Percentiles rank a stretch among this genome's conserved stretches.
Evolutionary conservation across 1,284 basidiomycete genomes (phyloP).

Genomic region (Fistulina hepatica): DNA sequence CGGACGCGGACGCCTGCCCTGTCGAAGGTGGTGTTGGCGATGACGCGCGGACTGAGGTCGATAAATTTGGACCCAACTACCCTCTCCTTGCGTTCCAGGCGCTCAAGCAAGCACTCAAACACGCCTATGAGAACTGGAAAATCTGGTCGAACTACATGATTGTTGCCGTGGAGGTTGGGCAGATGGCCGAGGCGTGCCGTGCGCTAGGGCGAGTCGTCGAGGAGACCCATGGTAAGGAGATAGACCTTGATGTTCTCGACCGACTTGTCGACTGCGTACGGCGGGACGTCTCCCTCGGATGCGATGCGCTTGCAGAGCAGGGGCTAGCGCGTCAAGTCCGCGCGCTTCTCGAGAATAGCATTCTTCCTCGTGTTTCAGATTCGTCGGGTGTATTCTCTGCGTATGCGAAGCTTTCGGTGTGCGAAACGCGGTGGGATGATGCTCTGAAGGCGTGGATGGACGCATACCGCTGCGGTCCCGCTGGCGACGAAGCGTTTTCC

Average conservation of each 20-base stretch:
- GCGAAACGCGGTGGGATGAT: slow-evolving; percentile 62
- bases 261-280: slow-evolving; percentile 80
- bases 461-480: slow-evolving; percentile 72
- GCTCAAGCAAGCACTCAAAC: slow-evolving; percentile 80
- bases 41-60: slow-evolving; percentile 14
- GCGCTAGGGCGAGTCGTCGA: slow-evolving; percentile 80
- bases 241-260: slow-evolving; percentile 83
- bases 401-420: slow-evolving; percentile 70
- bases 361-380: slow-evolving; percentile 65
- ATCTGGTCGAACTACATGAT: slow-evolving; percentile 99
- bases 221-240: slow-evolving; percentile 49
- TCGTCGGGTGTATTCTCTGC: slow-evolving; percentile 66
- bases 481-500: no score
- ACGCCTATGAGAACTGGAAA: slow-evolving; percentile 86
- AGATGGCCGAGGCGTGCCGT: slow-evolving; percentile 79
- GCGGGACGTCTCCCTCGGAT: no score
- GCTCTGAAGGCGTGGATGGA: slow-evolving; percentile 76
- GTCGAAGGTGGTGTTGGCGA: no score
- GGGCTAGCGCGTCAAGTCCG: slow-evolving; percentile 45
- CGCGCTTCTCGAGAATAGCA: slow-evolving; percentile 62
- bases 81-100: slow-evolving; percentile 83
- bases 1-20: no score
- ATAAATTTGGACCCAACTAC: slow-evolving; percentile 10
- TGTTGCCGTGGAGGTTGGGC: slow-evolving; percentile 87
- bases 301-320: no score